phyloP scores from a whole-genome alignment of 2,329 filamentous ascomycete species.

The Cytospora piceicola region DNA sequence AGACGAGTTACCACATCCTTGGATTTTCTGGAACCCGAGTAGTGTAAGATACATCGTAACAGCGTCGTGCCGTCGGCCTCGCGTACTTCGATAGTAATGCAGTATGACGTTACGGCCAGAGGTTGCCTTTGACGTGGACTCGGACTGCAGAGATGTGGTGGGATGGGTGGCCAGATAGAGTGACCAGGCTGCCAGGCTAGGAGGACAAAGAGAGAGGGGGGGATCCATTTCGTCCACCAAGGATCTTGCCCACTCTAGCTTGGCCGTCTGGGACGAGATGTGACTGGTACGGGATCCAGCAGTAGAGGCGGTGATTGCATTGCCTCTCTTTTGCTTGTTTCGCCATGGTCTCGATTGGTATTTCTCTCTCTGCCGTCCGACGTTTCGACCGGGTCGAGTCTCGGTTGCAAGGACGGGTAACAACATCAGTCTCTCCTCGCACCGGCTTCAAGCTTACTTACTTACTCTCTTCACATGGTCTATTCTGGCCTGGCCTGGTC shows the following conservation, averaged over 20 bases:
- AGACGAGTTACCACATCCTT: conserved; percentile 13
- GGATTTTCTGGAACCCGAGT: not conserved
- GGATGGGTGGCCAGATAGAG: conserved; percentile 2
- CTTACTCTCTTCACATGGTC: not conserved
- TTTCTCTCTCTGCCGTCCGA: not conserved
- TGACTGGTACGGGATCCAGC: conserved; percentile 5
- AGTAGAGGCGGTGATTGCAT: not conserved
- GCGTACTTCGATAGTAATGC: conserved; percentile 3
- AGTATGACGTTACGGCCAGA: conserved; percentile 27
- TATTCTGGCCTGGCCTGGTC: too few relatives aligned
- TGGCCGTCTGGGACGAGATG: not conserved
- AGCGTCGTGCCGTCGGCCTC: too few relatives aligned
- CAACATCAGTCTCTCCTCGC: not conserved
- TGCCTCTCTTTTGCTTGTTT: not conserved
- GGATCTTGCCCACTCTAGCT: not conserved
- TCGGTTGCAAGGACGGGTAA: conserved; percentile 6
- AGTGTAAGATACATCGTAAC: too few relatives aligned
- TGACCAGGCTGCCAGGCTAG: not conserved
- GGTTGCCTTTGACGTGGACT: conserved; percentile 26
- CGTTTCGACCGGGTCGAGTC: not conserved
- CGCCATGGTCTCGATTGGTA: not conserved
- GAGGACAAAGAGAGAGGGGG: not conserved
- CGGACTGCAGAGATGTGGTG: conserved; percentile 17
- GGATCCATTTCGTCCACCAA: not conserved
- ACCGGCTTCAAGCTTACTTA: not conserved